Percentiles rank a stretch among this genome's conserved stretches.
Conservation (phyloP, 1,139 yeast species). For the Debaryomyces sp. region DNA sequence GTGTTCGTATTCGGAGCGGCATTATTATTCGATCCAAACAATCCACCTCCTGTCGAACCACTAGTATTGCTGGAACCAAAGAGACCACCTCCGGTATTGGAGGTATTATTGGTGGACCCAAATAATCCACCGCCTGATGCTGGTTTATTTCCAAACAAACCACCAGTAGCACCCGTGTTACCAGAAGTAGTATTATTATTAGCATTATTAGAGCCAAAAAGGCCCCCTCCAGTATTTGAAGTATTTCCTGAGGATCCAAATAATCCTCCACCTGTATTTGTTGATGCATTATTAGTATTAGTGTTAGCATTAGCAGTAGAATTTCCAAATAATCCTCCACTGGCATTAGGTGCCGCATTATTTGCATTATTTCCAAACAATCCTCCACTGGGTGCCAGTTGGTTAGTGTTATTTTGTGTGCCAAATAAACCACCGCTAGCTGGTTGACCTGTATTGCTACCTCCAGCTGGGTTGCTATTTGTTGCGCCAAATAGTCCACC, state of each 20-base stretch:
- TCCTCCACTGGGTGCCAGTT: conserved; percentile 21
- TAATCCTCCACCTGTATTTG: conserved; percentile 11
- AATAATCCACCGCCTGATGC: conserved; percentile 17
- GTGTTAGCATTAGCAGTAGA: neutral
- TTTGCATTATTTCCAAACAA: conserved; percentile 20
- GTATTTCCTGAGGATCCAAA: conserved; percentile 9
- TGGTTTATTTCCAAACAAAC: conserved; percentile 7
- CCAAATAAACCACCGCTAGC: conserved; percentile 31
- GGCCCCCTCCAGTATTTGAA: conserved; percentile 4
- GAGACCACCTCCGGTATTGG: conserved; percentile 13
- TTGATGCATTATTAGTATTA: neutral
- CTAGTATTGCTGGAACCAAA: conserved; percentile 13
- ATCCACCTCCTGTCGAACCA: conserved; percentile 19
- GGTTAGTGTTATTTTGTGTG: conserved; percentile 12
- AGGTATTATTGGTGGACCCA: conserved; percentile 12
- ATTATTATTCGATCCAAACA: conserved; percentile 26
- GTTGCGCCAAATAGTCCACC: conserved; percentile 7
- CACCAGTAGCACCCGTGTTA: conserved; percentile 9
- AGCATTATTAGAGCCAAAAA: conserved; percentile 4
- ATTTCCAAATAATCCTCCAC: conserved; percentile 12
- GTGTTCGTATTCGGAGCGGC: conserved; percentile 7
- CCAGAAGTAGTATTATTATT: conserved; percentile 1
- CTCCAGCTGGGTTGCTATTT: neutral
- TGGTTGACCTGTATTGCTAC: conserved; percentile 5
- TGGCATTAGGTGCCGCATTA: conserved; percentile 1